These are phyloP conservation scores for Neurospora intermedia DNA, from an alignment of 495 filamentous ascomycete genomes.

Conservation along the genomic window DNA sequence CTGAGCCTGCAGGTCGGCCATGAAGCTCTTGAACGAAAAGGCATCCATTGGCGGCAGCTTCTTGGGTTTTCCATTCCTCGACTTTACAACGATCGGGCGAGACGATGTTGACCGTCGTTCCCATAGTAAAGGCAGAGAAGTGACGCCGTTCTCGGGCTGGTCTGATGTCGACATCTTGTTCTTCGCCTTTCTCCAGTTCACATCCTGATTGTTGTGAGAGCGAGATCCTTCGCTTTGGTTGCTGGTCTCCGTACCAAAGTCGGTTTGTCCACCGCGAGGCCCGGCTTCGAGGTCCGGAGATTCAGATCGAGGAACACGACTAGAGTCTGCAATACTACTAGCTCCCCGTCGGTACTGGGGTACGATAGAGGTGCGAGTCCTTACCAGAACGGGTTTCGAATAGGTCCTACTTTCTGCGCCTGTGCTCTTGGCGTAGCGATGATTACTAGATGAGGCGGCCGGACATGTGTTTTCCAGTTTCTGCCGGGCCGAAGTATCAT, in stretches of 20 bases:
- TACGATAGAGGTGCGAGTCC: conserved; percentile 23
- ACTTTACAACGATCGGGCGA: conserved; percentile 12
- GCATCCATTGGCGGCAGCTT: conserved; percentile 43
- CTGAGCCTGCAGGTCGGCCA: conserved; percentile 34
- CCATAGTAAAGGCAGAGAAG: conserved; percentile 11
- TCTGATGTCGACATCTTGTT: conserved; percentile 3
- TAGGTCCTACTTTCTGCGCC: conserved; percentile 42
- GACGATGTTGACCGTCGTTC: conserved; percentile 11
- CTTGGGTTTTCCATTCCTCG: conserved; percentile 3
- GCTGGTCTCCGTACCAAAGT: not conserved
- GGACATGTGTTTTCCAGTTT: conserved; percentile 37
- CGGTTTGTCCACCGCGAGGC: not conserved
- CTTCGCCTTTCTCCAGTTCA: not conserved
- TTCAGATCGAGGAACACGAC: conserved; percentile 15
- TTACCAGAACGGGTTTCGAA: conserved; percentile 45
- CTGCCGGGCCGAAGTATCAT: conserved; percentile 30
- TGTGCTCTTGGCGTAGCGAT: conserved; percentile 33
- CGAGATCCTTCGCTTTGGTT: not conserved
- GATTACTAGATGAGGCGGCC: conserved; percentile 17
- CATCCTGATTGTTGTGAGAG: not conserved
- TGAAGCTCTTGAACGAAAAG: conserved; percentile 49
- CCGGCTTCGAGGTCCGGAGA: not conserved
- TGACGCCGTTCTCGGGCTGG: conserved; percentile 18
- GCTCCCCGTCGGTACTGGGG: conserved; percentile 14
- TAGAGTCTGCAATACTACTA: conserved; percentile 16